phyloP scores from a whole-genome alignment of 352 stramenopile genomes.

The Globisporangium spinosum region DNA sequence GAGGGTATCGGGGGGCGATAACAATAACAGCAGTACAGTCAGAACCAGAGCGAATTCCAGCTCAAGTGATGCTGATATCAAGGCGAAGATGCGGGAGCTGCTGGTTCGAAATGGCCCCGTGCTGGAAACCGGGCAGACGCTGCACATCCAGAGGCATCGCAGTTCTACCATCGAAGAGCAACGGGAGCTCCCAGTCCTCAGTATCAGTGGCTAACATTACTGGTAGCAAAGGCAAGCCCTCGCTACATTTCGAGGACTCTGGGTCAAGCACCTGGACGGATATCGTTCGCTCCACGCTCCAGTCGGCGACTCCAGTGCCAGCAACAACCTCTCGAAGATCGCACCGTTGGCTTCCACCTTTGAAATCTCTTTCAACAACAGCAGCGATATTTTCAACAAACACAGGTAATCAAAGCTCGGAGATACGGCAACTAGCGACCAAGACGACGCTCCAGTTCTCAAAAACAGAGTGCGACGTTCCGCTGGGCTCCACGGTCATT shows the following conservation, averaged over 20 bases:
- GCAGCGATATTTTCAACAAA: background rate
- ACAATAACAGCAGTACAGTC: background rate
- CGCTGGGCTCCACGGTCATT: slow-evolving; percentile 32
- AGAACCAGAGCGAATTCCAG: background rate
- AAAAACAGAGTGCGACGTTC: slow-evolving; percentile 30
- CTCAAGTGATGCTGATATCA: background rate
- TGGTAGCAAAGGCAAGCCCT: slow-evolving; percentile 20
- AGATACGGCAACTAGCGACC: slow-evolving; percentile 22
- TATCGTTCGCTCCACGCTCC: slow-evolving; percentile 10
- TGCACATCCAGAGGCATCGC: slow-evolving; percentile 24
- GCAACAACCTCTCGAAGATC: slow-evolving; percentile 17
- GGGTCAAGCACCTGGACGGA: slow-evolving; percentile 24
- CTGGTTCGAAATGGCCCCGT: slow-evolving; percentile 28
- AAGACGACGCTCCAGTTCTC: slow-evolving; percentile 30
- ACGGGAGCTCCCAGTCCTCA: background rate
- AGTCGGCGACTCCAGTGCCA: background rate
- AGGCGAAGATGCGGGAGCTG: slow-evolving; percentile 16
- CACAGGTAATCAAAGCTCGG: slow-evolving; percentile 14
- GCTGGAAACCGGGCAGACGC: slow-evolving; percentile 13
- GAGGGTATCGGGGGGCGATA: background rate
- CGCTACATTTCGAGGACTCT: slow-evolving; percentile 30
- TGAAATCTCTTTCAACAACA: background rate
- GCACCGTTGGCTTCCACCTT: slow-evolving; percentile 17
- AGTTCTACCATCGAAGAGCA: slow-evolving; percentile 1
- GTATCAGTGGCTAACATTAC: background rate